These are phyloP conservation scores for Ogataea dorogensis DNA, from an alignment of 805 yeast species.

Conservation along the genomic window DNA sequence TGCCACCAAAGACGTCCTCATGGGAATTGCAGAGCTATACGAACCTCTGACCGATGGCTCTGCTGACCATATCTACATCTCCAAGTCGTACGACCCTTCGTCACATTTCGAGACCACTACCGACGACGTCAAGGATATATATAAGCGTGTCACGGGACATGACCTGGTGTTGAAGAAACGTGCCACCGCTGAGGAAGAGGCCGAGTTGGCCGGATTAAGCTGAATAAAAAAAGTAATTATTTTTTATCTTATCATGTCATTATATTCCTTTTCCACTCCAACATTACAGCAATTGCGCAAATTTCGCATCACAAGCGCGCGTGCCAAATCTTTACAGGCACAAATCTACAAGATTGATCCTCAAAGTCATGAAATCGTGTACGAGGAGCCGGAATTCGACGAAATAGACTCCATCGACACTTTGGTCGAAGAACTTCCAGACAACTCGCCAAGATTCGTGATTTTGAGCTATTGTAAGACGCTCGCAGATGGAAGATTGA, in stretches of 20 bases:
- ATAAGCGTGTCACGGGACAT: conserved; percentile 87
- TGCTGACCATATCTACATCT: conserved; percentile 72
- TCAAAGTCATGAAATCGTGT: conserved; percentile 47
- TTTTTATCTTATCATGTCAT: conserved; percentile 34
- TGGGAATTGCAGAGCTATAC: conserved; percentile 90
- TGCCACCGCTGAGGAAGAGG: conserved; percentile 63
- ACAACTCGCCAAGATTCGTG: conserved; percentile 73
- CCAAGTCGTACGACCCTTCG: conserved; percentile 89
- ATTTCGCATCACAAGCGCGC: conserved; percentile 70
- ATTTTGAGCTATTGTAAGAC: conserved; percentile 75
- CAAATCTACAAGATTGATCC: conserved; percentile 60
- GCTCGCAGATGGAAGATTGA: conserved; percentile 66
- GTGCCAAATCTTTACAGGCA: conserved; percentile 61
- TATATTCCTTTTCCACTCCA: conserved; percentile 62
- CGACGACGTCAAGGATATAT: conserved; percentile 93
- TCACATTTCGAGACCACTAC: conserved; percentile 96
- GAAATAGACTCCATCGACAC: conserved; percentile 54
- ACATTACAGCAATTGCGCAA: conserved; percentile 61
- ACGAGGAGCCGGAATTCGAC: conserved; percentile 41
- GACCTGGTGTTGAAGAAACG: conserved; percentile 85
- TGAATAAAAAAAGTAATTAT: conserved; percentile 2
- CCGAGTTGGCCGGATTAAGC: conserved; percentile 38
- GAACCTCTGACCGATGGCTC: conserved; percentile 87
- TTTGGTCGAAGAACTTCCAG: conserved; percentile 75
- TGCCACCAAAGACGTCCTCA: conserved; percentile 72